These are phyloP conservation scores for Cercospora janseana DNA, from an alignment of 2,329 filamentous ascomycete species.

Conservation along the genomic window DNA sequence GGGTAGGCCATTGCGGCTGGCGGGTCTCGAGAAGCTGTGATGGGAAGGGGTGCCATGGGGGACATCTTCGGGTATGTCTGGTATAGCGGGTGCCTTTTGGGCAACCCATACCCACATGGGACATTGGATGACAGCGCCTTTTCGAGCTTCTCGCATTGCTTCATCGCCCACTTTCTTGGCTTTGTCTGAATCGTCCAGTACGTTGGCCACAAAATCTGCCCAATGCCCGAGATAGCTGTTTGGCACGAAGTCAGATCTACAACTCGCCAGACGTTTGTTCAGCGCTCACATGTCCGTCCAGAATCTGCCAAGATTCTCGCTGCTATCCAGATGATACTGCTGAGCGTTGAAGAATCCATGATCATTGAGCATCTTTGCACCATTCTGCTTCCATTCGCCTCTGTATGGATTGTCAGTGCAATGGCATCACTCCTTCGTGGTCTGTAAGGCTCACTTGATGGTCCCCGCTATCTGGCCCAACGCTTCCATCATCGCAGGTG, in stretches of 20 bases:
- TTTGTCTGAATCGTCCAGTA: background rate
- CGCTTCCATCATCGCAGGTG: background rate
- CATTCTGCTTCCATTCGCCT: background rate
- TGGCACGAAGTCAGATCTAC: background rate
- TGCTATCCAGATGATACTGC: background rate
- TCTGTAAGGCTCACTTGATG: background rate
- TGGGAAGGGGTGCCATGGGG: background rate
- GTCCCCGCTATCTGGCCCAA: background rate
- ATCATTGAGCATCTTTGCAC: background rate
- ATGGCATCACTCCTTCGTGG: background rate
- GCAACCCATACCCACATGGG: background rate
- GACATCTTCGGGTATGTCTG: background rate
- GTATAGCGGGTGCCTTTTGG: background rate
- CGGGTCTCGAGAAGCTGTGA: background rate
- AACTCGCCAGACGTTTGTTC: background rate
- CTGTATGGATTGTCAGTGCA: background rate
- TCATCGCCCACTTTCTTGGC: background rate
- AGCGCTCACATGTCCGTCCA: background rate
- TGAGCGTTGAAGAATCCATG: conserved; percentile 1
- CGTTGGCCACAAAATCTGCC: background rate
- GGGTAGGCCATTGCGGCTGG: background rate
- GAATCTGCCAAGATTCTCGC: background rate
- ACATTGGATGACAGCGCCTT: background rate
- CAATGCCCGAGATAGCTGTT: background rate
- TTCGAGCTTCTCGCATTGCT: background rate